Evolutionary conservation across 805 yeast genomes (phyloP), one percentile per base, ranked within the genome.

Genomic region (Barnettozyma sucrosica): DNA sequence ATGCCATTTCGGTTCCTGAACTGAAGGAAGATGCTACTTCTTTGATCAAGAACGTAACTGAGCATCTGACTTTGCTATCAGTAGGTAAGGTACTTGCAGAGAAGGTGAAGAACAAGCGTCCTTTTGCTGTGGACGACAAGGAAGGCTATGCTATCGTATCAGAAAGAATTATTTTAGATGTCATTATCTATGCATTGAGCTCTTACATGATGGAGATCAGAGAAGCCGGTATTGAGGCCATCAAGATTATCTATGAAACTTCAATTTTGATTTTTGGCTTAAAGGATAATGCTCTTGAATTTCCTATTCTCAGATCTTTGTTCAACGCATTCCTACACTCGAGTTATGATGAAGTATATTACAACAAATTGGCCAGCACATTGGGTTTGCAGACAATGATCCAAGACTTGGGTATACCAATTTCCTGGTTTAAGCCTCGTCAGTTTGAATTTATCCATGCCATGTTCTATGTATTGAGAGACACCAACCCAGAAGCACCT

Each of bases 401-500:
- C 34, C 75, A 77, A 39, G 93, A 84, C 40, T 66, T 85, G 30
- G 75, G 68, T 1, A 77, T 88, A 41, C 87, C 96, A 0, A 68
- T 80, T 4, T 67, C 72, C 2, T 89, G 96, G 81, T 80, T 92
- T 60, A 75, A 77, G 46, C 76, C 80, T 40, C 77, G 92, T 33
- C 96, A 89, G 59, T 76, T 85, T 55, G 98, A 93, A 61, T 72
- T 93, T 30, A 80, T 88, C 2, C 76, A 96, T 41, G 89, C 97
- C 0, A 76, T 93, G 64, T 81, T 92, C 54, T 95, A 89, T 66
- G 95, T 92, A 3, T 70, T 92, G 51, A 79, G 95, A 59, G 99
- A 93, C 58, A 84, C 95, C 0, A 90, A 96, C 0, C 75, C 81
- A 2, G 95, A 90, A 41, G 93, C 92, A 2, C 97, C 98, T 0